Conservation (phyloP, 164 flowering plant species). For the Brasenia schreberi region DNA sequence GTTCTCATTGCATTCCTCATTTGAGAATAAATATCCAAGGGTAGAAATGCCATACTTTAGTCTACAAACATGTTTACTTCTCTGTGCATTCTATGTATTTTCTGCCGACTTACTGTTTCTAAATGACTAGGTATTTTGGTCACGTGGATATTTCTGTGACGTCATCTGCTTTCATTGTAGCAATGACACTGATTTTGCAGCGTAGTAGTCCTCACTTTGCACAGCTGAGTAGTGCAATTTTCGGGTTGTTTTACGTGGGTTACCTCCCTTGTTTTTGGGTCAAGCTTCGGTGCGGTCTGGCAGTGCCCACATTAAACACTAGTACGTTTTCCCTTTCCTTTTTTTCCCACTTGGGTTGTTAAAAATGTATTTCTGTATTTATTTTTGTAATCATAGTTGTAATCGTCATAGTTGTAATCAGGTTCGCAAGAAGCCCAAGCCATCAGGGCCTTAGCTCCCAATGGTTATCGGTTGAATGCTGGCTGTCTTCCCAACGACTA, state of each 20-base stretch:
- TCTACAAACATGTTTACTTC: no score
- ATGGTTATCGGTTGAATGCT: no score
- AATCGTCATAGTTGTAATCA: no score
- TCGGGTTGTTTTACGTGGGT: slow-evolving; percentile 91
- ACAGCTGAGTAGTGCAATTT: slow-evolving; percentile 87
- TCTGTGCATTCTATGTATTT: background rate
- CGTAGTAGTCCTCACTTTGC: slow-evolving; percentile 91
- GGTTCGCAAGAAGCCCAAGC: no score
- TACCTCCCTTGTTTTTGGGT: slow-evolving; percentile 99
- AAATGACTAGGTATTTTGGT: slow-evolving; percentile 62
- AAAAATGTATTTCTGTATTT: no score
- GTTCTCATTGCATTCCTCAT: no score
- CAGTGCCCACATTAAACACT: slow-evolving; percentile 78
- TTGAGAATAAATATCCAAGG: no score
- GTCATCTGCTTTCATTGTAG: slow-evolving; percentile 78
- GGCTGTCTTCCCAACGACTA: no score
- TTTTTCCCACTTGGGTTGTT: background rate
- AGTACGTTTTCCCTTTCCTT: slow-evolving; percentile 26
- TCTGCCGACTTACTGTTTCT: background rate
- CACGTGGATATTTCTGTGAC: slow-evolving; percentile 79
- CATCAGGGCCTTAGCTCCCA: no score
- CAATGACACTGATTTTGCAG: slow-evolving; percentile 77
- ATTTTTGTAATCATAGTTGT: no score
- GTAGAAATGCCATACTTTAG: no score
- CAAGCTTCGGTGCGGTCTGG: slow-evolving; percentile 83